phyloP scores from a whole-genome alignment of 345 rosid species.

The Schrenkiella parvula region DNA sequence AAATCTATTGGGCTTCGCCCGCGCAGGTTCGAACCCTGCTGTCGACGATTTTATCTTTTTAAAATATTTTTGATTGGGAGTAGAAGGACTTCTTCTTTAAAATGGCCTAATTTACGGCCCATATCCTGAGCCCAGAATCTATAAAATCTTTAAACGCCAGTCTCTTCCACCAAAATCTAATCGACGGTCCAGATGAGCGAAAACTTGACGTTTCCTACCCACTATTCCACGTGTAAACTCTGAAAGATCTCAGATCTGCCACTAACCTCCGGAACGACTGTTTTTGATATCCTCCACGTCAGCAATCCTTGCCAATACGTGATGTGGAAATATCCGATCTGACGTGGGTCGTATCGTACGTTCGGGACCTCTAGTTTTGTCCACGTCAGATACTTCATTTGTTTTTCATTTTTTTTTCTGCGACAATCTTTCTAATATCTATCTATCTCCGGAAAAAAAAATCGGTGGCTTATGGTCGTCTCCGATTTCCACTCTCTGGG shows the following conservation, averaged over 20 bases:
- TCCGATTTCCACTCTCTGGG: conserved; percentile 30
- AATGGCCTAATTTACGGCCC: background rate
- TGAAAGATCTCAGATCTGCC: conserved; percentile 17
- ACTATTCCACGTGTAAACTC: conserved; percentile 10
- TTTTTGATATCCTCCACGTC: conserved; percentile 52
- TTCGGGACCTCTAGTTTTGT: conserved; percentile 35
- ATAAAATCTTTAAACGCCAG: conserved; percentile 24
- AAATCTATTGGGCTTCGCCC: conserved; percentile 80
- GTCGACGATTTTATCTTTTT: conserved; percentile 41
- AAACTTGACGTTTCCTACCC: background rate
- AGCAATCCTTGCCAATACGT: conserved; percentile 6
- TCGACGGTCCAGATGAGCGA: conserved; percentile 19
- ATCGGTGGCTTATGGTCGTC: conserved; percentile 35
- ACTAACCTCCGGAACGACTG: conserved; percentile 5
- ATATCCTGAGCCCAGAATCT: conserved; percentile 3
- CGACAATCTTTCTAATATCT: conserved; percentile 29
- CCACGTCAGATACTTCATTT: conserved; percentile 43
- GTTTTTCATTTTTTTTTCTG: background rate
- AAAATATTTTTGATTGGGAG: background rate
- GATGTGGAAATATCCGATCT: conserved; percentile 35
- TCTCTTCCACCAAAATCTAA: conserved; percentile 13
- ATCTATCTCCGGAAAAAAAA: conserved; percentile 18
- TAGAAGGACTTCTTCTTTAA: background rate
- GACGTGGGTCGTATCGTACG: conserved; percentile 35
- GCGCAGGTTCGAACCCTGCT: conserved; percentile 89